These are phyloP conservation scores for Dendrobium huoshanense DNA, from an alignment of 106 monocot genomes.

Conservation along the genomic window DNA sequence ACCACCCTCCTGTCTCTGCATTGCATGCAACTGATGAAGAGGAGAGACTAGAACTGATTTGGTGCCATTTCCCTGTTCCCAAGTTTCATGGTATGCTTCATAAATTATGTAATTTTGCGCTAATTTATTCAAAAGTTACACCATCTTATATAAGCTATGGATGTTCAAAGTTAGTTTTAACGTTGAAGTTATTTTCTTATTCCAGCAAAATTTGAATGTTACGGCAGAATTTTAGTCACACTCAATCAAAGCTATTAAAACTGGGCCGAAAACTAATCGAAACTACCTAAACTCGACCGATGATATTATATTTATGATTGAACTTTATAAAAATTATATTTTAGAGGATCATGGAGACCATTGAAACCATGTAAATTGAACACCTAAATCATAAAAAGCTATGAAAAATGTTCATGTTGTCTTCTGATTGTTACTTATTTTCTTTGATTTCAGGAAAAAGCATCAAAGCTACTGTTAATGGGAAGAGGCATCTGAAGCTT, in stretches of 20 bases:
- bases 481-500: constrained; percentile 61
- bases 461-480: constrained; percentile 55
- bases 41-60: constrained; percentile 56
- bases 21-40: constrained; percentile 70
- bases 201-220: background rate
- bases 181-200: background rate
- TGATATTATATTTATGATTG: no score
- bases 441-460: constrained; percentile 35
- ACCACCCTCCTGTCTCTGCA: constrained; percentile 84
- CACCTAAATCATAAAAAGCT: no score
- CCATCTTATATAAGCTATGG: no score
- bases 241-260: no score
- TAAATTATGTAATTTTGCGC: background rate
- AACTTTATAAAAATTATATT: no score
- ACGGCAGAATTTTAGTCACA: no score
- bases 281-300: no score
- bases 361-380: background rate
- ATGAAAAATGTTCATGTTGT: no score
- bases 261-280: no score
- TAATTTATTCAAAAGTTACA: no score
- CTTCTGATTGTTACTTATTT: background rate
- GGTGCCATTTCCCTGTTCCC: constrained; percentile 72
- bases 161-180: background rate
- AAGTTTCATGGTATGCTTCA: constrained; percentile 61
- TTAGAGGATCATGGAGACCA: no score